phyloP scores from a whole-genome alignment of 1,139 yeast genomes.

The Saccharomyces pastorianus region DNA sequence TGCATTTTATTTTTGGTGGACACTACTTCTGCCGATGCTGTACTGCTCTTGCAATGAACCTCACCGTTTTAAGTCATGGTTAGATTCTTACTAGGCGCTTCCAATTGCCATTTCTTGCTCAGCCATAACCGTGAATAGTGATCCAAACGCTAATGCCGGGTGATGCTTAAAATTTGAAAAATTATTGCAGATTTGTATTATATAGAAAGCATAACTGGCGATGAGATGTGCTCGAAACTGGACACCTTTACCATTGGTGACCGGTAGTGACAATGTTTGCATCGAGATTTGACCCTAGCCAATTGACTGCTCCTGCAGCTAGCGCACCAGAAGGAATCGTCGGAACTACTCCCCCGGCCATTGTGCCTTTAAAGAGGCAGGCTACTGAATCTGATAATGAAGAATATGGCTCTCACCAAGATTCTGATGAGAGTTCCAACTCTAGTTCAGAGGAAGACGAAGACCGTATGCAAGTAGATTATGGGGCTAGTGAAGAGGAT shows the following conservation, averaged over 20 bases:
- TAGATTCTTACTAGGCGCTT: background rate
- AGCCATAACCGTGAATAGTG: background rate
- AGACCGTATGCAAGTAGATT: background rate
- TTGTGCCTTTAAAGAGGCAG: constrained; percentile 5
- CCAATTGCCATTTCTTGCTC: background rate
- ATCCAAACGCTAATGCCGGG: background rate
- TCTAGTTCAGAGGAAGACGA: constrained; percentile 1
- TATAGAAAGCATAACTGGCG: background rate
- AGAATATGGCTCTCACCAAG: constrained; percentile 12
- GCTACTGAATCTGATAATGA: constrained; percentile 6
- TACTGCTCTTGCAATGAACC: background rate
- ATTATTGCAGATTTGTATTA: background rate
- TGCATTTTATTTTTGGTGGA: constrained; percentile 9
- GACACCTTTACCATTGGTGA: background rate
- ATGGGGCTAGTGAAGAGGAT: background rate
- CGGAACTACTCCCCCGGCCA: constrained; percentile 4
- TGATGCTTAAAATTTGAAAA: background rate
- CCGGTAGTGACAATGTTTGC: constrained; percentile 44
- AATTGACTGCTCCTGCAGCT: constrained; percentile 7
- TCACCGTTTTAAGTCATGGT: background rate
- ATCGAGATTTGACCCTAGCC: constrained; percentile 52
- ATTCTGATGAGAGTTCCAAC: constrained; percentile 14
- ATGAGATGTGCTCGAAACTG: background rate
- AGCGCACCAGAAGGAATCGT: background rate
- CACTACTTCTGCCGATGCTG: background rate